Evolutionary conservation across 768 basidiomycete genomes (phyloP).

Genomic region (Hygrocybe punicea): DNA sequence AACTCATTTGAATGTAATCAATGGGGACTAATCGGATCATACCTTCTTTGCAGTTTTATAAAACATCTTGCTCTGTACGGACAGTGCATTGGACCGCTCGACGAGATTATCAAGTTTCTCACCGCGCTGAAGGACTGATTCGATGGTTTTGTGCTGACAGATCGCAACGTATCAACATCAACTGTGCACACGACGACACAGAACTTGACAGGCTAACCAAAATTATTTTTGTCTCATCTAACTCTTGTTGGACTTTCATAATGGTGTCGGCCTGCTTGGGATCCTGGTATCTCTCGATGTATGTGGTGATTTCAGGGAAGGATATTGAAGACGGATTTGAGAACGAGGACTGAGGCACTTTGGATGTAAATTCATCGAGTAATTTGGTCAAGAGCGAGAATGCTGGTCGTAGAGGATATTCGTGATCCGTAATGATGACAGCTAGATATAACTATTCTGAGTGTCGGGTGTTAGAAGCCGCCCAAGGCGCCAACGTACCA

Average conservation of each 20-base stretch:
- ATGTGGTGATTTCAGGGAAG: constrained; percentile 73
- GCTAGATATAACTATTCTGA: constrained; percentile 41
- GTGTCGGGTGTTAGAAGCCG: constrained; percentile 2
- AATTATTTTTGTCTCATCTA: constrained; percentile 99
- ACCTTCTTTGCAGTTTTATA: constrained; percentile 99
- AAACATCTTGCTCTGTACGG: constrained; percentile 93
- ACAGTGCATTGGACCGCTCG: constrained; percentile 85
- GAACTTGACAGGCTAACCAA: constrained; percentile 52
- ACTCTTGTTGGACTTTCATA: constrained; percentile 95
- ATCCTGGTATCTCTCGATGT: constrained; percentile 92
- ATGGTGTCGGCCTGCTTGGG: constrained; percentile 96
- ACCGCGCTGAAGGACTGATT: constrained; percentile 91
- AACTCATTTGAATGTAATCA: not conserved
- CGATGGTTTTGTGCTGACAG: constrained; percentile 95
- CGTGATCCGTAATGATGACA: constrained; percentile 90
- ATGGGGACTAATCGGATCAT: constrained; percentile 16
- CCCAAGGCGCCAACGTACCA: constrained; percentile 47
- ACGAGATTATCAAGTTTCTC: constrained; percentile 96
- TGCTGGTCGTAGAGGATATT: constrained; percentile 94
- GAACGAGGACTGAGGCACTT: constrained; percentile 71
- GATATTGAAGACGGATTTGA: constrained; percentile 62
- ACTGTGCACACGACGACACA: not conserved
- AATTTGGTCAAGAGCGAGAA: constrained; percentile 93
- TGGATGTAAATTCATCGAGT: constrained; percentile 84
- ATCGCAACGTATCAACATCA: not conserved